A percentile compares a stretch with the other conserved stretches of the same genome.
These are phyloP conservation scores for Candida sakaeoensis DNA, from an alignment of 805 yeast genomes.

Conservation along the genomic window DNA sequence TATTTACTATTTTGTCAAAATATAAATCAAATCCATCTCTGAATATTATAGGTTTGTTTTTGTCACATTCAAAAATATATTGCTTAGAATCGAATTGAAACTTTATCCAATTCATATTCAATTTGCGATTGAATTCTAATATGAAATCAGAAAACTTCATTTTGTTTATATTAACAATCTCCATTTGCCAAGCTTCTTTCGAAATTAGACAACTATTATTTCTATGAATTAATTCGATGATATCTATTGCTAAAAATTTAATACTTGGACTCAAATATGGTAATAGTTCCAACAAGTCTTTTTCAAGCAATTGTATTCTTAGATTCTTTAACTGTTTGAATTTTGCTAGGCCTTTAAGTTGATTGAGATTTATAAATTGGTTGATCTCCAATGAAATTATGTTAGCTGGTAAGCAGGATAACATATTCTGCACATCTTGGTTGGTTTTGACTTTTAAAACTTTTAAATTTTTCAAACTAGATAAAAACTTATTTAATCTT, in stretches of 20 bases:
- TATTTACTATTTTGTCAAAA: conserved; percentile 9
- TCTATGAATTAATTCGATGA: conserved; percentile 1
- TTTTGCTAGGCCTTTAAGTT: background rate
- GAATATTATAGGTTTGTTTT: conserved; percentile 1
- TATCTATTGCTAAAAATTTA: conserved; percentile 1
- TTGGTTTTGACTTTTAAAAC: background rate
- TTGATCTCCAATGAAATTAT: conserved; percentile 2
- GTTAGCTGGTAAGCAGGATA: background rate
- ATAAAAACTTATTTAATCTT: conserved; percentile 2
- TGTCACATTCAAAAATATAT: conserved; percentile 6
- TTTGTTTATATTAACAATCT: conserved; percentile 3
- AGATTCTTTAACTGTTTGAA: background rate
- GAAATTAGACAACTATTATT: conserved; percentile 6
- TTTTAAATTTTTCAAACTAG: conserved; percentile 2
- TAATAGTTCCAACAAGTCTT: conserved; percentile 5
- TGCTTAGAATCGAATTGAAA: conserved; percentile 2
- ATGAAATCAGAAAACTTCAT: conserved; percentile 6
- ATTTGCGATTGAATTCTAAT: conserved; percentile 8
- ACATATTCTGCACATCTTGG: background rate
- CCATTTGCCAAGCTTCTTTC: conserved; percentile 4
- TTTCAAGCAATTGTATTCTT: conserved; percentile 3
- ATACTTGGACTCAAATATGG: conserved; percentile 4
- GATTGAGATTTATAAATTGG: conserved; percentile 4
- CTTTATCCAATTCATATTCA: conserved; percentile 10
- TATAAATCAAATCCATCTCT: conserved; percentile 9